These are phyloP conservation scores for Zangia roseola DNA, from an alignment of 768 basidiomycete genomes.

Conservation along the genomic window DNA sequence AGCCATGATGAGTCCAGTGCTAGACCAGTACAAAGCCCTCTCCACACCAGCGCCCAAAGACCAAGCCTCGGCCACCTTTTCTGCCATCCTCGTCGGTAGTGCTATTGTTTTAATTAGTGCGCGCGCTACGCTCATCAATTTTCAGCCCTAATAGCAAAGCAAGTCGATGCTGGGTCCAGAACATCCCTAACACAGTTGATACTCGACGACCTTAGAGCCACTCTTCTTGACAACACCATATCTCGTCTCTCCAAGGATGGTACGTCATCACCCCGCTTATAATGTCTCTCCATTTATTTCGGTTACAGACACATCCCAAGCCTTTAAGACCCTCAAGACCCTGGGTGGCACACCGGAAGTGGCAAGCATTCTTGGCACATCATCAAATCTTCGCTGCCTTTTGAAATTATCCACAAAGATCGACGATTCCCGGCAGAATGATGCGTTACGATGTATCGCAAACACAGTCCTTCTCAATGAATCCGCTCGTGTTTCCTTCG, in stretches of 20 bases:
- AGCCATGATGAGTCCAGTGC: conserved; percentile 20
- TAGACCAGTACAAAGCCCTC: conserved; percentile 20
- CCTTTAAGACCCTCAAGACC: conserved; percentile 69
- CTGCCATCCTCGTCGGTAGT: conserved; percentile 16
- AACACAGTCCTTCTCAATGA: conserved; percentile 77
- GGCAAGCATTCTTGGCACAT: conserved; percentile 56
- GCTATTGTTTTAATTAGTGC: conserved; percentile 5
- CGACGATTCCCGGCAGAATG: conserved; percentile 58
- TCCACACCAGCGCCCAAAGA: conserved; percentile 7
- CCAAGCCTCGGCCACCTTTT: conserved; percentile 8
- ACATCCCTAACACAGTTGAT: conserved; percentile 55
- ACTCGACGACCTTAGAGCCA: conserved; percentile 55
- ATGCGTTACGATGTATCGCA: conserved; percentile 75
- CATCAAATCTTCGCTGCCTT: conserved; percentile 56
- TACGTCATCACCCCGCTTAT: conserved; percentile 29
- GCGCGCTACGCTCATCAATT: conserved; percentile 6
- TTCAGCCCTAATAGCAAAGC: conserved; percentile 15
- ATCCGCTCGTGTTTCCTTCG: conserved; percentile 53
- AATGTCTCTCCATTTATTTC: neutral
- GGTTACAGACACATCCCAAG: conserved; percentile 59
- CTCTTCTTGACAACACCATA: conserved; percentile 37
- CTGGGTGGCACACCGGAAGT: conserved; percentile 71
- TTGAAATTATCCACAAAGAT: conserved; percentile 49
- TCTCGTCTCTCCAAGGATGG: conserved; percentile 56
- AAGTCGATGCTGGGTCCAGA: conserved; percentile 43